Evolutionary conservation across 805 yeast species (phyloP).

Genomic region (Cyberlindnera xishuangbannaensis): DNA sequence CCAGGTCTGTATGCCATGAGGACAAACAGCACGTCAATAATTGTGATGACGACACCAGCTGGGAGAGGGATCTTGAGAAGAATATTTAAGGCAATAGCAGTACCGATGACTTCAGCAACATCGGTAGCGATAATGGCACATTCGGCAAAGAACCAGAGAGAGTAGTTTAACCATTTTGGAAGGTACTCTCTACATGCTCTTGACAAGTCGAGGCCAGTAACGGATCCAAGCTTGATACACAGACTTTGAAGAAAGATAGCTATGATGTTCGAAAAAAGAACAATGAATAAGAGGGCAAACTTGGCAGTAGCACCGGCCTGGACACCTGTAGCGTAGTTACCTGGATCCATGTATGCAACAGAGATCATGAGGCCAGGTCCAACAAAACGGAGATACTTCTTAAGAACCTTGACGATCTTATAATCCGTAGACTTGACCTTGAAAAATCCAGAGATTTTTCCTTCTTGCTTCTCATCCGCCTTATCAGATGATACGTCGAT

Average conservation of each 20-base stretch:
- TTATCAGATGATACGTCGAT: conserved; percentile 1
- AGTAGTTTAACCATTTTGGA: conserved; percentile 58
- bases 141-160: conserved; percentile 74
- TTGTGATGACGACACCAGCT: conserved; percentile 73
- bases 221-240: conserved; percentile 82
- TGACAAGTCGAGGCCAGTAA: conserved; percentile 84
- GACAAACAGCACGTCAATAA: conserved; percentile 74
- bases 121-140: conserved; percentile 89
- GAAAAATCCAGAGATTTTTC: conserved; percentile 7
- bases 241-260: conserved; percentile 80
- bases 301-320: conserved; percentile 79
- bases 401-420: conserved; percentile 23
- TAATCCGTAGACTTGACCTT: conserved; percentile 16
- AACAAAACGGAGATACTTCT: conserved; percentile 60
- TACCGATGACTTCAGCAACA: conserved; percentile 90
- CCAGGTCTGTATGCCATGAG: conserved; percentile 74
- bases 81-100: conserved; percentile 81
- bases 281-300: conserved; percentile 65
- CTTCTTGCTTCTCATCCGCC: conserved; percentile 1
- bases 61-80: conserved; percentile 68
- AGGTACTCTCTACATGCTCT: conserved; percentile 73
- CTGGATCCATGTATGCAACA: conserved; percentile 93
- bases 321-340: conserved; percentile 87
- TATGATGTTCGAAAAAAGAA: conserved; percentile 72
- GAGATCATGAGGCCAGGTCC: conserved; percentile 89